Evolutionary conservation across 2,329 filamentous ascomycete genomes (phyloP), one percentile per base, ranked within the genome.

Genomic region (Xylaria sp.): DNA sequence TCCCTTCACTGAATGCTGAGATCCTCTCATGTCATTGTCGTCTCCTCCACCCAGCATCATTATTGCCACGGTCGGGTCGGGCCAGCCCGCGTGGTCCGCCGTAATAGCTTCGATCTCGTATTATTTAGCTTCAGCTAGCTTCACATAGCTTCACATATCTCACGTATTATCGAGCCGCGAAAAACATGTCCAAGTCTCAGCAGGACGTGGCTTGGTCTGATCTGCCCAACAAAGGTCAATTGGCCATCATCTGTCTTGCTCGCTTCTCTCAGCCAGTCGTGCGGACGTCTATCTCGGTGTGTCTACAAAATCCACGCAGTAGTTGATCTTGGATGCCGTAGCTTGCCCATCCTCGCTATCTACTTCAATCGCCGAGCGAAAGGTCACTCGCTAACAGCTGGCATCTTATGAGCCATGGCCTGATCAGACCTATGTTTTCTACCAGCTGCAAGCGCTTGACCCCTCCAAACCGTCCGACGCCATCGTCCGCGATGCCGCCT

Each of bases 391-490:
- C 54, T 67, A 13, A 63, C 59, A 52, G 44, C 34, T n/a, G 37
- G 39, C 48, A 34, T 65, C 15, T 31, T 13, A 56, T 48, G 52
- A 9, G 52, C 61, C 52, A 10, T 28, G 61, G 23, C 10, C 55
- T 56, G 66, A 15, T 55, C 52, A 69, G 67, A 66, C 63, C 25
- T 69, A 69, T 34, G 58, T 69, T 23, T 69, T 66, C 52, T 69
- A 69, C 50, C 67, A 66, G 25, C 34, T 69, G 10, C 63, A 44
- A 41, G 46, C 67, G 9, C 67, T 69, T 50, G 63, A 69, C 63
- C 67, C 63, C 46, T 63, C 63, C 15, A 62, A 59, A 31, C 63
- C 67, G 41, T 39, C 63, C 52, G 67, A 69, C 13, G 31, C 37
- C 18, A 69, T 69, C 58, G 54, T 69, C 37, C 67, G 63, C 44